Evolutionary conservation across 805 yeast species (phyloP), one percentile per base, ranked within the genome.

Genomic region (Sporopachydermia quercuum): DNA sequence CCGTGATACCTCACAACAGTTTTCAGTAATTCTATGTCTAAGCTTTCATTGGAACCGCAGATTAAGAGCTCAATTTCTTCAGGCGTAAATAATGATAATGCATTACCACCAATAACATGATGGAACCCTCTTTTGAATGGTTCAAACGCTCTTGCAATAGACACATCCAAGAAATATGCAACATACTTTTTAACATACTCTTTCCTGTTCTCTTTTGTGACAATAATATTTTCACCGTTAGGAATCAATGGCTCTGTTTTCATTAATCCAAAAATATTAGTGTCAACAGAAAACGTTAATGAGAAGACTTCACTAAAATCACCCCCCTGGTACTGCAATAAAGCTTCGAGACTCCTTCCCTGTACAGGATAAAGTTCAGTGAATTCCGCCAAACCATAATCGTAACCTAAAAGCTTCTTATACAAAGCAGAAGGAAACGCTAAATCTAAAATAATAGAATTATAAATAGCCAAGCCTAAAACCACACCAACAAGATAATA

Each of bases 391-490:
- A 83, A 57, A 0, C 65, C 66, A 18, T 75, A 59, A 3, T 70
- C 70, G 39, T 69, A 63, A 4, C 65, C 65, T 48, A 84, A 61
- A 34, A 89, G 59, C 44, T 82, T 70, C 58, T 85, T 87, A 59
- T 81, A 91, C 33, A 86, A 56, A 0, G 81, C 81, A 23, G 62
- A 60, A 0, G 97, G 96, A 41, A 89, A 74, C 36, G 70, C 71
- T 41, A 89, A 61, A 53, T 86, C 95, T 37, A 89, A 61, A 38
- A 87, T 85, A 1, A 86, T 79, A 1, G 96, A 81, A 56, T 89
- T 91, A 56, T 83, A 85, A 23, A 91, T 77, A 0, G 97, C 96
- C 48, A 91, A 65, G 0, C 96, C 97, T 34, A 91, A 58, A 2
- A 86, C 78, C 2, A 81, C 82, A 0, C 98, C 98, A 40, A 86